Evolutionary conservation across 2,329 filamentous ascomycete genomes (phyloP).

Genomic region (Thielaviopsis populi): DNA sequence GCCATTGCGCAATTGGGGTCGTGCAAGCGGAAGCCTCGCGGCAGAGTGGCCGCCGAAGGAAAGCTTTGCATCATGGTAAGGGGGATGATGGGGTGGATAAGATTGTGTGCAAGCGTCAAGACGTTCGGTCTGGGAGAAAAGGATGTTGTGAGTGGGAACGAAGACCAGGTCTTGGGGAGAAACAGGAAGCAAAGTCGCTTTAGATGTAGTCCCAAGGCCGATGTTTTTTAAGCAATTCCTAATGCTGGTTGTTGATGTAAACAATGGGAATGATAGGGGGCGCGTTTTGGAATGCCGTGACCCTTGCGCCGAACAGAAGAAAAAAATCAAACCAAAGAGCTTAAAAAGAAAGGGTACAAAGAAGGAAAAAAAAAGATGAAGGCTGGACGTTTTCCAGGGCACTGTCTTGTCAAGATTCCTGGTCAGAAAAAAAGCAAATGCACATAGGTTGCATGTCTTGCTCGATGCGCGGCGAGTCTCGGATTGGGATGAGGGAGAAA

Average conservation of each 20-base stretch:
- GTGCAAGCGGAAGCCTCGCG: conserved; percentile 29
- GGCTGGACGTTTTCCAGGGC: neutral
- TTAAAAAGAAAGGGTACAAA: conserved; percentile 11
- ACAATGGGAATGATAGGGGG: conserved; percentile 7
- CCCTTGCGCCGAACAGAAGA: conserved; percentile 6
- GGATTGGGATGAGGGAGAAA: neutral
- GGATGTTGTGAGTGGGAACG: neutral
- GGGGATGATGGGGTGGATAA: neutral
- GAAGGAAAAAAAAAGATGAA: conserved; percentile 6
- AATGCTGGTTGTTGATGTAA: conserved; percentile 2
- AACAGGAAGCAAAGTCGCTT: neutral
- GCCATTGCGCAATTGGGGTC: conserved; percentile 26
- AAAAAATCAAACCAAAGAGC: conserved; percentile 10
- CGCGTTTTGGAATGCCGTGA: conserved; percentile 11
- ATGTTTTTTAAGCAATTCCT: neutral
- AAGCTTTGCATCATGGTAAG: conserved; percentile 31
- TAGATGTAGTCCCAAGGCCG: conserved; percentile 3
- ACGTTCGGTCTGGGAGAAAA: neutral
- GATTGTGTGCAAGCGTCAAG: neutral
- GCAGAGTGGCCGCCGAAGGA: conserved; percentile 30
- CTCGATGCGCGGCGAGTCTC: neutral
- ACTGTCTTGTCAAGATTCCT: neutral
- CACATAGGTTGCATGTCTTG: neutral
- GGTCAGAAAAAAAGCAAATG: neutral
- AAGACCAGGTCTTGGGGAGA: neutral